Base-by-base conservation (phyloP, 2,329 filamentous ascomycete genomes). In the Neonectria hederae region DNA sequence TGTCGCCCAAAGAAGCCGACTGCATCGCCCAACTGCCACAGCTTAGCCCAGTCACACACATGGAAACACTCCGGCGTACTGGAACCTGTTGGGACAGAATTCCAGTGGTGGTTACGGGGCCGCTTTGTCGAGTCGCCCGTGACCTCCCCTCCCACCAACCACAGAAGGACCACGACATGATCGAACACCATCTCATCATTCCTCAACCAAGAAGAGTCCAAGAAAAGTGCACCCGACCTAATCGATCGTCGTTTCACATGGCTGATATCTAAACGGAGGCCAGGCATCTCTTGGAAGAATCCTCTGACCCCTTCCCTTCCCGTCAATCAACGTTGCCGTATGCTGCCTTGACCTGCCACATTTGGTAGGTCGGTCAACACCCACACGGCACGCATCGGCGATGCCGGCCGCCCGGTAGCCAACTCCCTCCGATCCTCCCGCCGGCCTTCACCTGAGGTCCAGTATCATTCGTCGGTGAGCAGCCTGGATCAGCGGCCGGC, bases 341-440 rank as follows among this genome's bases (percentile, higher is more conserved):
- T 43, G 30, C 19, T 35, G 19, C 28, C 42, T 54, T n/a, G 48
- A 48, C 54, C 52, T 58, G 42, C 60, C 60, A 42, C 48, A 53
- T 54, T 19, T 26, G 54, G 54, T 45, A 54, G 17, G 48, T 63
- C 32, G 48, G 53, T 51, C 48, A 54, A 13, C 48, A 32, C 11
- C 48, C 28, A 11, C 48, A 32, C 40, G 54, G 52, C 42, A 32
- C 58, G 61, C 54, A 70, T 70, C 70, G 70, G 70, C 57, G 62
- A 69, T 58, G 69, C 70, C 70, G 70, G 61, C 62, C 54, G 61
- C 40, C 61, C 64, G 58, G 43, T 56, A 43, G 63, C 32, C 58
- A 55, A 55, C 22, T 38, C 40, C 56, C 48, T 53, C 42, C 48
- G 24, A 59, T 42, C 26, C 26, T 30, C 14, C 48, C 51, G 42